Percentiles rank a stretch among this genome's conserved stretches.
phyloP scores from a whole-genome alignment of 1,284 basidiomycete species.

The Caloboletus firmus region DNA sequence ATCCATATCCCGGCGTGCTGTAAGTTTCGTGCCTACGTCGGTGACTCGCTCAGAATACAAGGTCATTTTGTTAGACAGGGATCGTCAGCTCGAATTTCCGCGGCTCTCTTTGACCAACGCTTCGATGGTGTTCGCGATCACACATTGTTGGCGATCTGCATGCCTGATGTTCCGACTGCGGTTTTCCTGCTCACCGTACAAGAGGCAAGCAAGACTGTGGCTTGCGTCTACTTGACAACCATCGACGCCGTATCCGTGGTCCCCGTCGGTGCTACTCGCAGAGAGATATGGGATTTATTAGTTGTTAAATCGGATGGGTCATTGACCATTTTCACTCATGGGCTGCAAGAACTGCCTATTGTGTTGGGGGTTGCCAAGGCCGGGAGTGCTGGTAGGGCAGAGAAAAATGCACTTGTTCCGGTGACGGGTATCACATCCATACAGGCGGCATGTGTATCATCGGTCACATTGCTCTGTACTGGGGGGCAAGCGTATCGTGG shows the following conservation, averaged over 20 bases:
- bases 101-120: slow-evolving; percentile 64
- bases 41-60: slow-evolving; percentile 4
- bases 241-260: slow-evolving; percentile 53
- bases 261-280: slow-evolving; percentile 62
- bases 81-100: slow-evolving; percentile 42
- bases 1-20: slow-evolving; percentile 51
- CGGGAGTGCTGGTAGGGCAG: slow-evolving; percentile 13
- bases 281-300: slow-evolving; percentile 65
- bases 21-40: slow-evolving; percentile 39
- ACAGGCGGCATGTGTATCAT: slow-evolving; percentile 44
- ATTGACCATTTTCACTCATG: slow-evolving; percentile 61
- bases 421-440: slow-evolving; percentile 40
- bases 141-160: slow-evolving; percentile 57
- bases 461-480: slow-evolving; percentile 47
- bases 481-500: slow-evolving; percentile 49
- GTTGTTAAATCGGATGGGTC: slow-evolving; percentile 54
- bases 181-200: slow-evolving; percentile 49
- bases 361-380: slow-evolving; percentile 29
- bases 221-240: slow-evolving; percentile 41
- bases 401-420: slow-evolving; percentile 15
- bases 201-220: slow-evolving; percentile 38
- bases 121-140: slow-evolving; percentile 54
- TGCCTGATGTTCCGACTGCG: slow-evolving; percentile 49
- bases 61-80: slow-evolving; percentile 13
- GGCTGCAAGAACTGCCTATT: slow-evolving; percentile 49